Evolutionary conservation across 495 filamentous ascomycete genomes (phyloP).

Genomic region (Hypoxylon cercidicola): DNA sequence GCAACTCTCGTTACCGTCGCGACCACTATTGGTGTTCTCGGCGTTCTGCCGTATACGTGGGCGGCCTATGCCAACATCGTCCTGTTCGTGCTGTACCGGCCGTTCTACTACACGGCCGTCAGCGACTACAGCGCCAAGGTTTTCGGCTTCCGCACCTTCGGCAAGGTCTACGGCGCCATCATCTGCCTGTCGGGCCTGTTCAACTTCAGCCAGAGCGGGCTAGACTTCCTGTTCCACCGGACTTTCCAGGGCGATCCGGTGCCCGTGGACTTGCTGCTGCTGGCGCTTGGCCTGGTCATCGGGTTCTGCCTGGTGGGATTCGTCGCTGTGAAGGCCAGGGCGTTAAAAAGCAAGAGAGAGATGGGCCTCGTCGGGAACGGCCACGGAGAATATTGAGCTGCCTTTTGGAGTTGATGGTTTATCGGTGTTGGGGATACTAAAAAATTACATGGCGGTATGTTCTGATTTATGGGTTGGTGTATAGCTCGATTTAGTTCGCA

Average conservation of each 20-base stretch:
- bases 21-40: conserved; percentile 80
- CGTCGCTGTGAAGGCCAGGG: conserved; percentile 55
- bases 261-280: conserved; percentile 79
- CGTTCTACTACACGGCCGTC: conserved; percentile 80
- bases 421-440: not conserved
- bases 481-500: not conserved
- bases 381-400: conserved; percentile 34
- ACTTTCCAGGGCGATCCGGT: conserved; percentile 76
- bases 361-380: conserved; percentile 23
- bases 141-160: conserved; percentile 95
- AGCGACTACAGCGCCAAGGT: conserved; percentile 93
- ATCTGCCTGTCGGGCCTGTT: conserved; percentile 89
- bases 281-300: conserved; percentile 67
- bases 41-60: conserved; percentile 72
- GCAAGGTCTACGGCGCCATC: conserved; percentile 93
- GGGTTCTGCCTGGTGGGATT: conserved; percentile 69
- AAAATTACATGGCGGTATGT: conserved; percentile 34
- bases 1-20: conserved; percentile 75
- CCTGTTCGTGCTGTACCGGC: conserved; percentile 82
- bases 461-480: conserved; percentile 7
- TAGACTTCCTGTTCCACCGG: conserved; percentile 83
- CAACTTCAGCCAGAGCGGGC: conserved; percentile 84
- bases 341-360: conserved; percentile 30
- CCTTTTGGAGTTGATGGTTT: not conserved
- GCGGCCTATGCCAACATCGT: conserved; percentile 82